Base-by-base conservation (phyloP, 805 yeast species). In the Ogataea kodamae region DNA sequence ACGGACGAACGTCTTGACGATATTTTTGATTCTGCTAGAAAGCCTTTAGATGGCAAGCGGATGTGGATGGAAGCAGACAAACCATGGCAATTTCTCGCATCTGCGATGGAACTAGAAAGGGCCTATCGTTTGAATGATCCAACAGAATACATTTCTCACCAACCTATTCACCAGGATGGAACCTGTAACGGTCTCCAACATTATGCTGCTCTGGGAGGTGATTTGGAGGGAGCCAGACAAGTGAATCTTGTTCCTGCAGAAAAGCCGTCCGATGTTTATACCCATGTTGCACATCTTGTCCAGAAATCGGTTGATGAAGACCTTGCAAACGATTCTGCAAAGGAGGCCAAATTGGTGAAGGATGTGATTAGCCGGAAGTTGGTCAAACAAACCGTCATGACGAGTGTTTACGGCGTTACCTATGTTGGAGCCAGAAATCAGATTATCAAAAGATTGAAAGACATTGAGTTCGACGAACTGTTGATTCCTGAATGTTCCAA, bases 301-400 rank as follows among this genome's bases (percentile, higher is more conserved):
- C 67, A 68, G 32, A 62, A 67, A 37, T 62, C 77, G 41, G 67
- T 83, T 30, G 70, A 72, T 27, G 55, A 57, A 9, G 83, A 75
- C 22, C 76, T 75, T 5, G 73, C 57, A 8, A 60, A 62, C 2
- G 83, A 79, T 7, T 82, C 79, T 8, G 68, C 73, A 40, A 70
- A 68, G 35, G 59, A 61, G 35, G 90, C 89, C 1, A 28, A 52
- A n/a, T 56, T 64, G 20, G 61, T 83, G 24, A 65, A 71, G 37
- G 83, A 79, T 32, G 72, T 77, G 40, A 74, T 90, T 37, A 72
- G 80, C 12, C 74, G 98, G 49, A 90, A 90, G 55, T 81, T 92
- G 28, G 96, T 92, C 22, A 90, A 90, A 55, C 98, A 90, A 57
- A 87, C 98, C 0, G 97, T 90, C 16, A 90, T 90, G 98, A 90